Evolutionary conservation across 164 flowering plant species (phyloP), one percentile per base, ranked within the genome.

Genomic region (Vitis rupestris): DNA sequence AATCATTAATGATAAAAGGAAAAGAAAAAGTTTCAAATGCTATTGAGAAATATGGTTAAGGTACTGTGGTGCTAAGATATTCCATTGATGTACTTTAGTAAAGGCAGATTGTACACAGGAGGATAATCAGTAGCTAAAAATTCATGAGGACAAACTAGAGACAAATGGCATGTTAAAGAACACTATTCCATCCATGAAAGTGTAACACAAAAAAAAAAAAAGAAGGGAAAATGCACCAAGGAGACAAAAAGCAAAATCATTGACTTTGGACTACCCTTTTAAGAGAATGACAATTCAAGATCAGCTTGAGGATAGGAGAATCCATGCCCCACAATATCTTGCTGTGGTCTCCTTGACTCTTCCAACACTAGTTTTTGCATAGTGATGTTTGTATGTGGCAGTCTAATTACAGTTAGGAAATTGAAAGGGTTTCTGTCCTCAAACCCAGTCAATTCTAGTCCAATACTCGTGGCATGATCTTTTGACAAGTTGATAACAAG

Each of bases 311-410:
- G 44, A 66, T 58, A 50, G 17, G 3, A 70, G 74, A 75, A 67
- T 58, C 65, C 50, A 59, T 72, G 63, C 60, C 72, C 68, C 71
- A 68, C 75, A 50, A 64, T 59, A 64, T 76, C 69, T 61, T 62
- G 59, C 63, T 66, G 63, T 57, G 68, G 52, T 66, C 74, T 59
- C 30, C 19, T 19, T 48, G 67, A 61, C 61, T 61, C 70, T 64
- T 54, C 57, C 63, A 27, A 8, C 13, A 17, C 50, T 17, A 31
- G 58, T 15, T 55, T 16, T 37, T 55, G 10, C 7, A 52, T 64
- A 71, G 51, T 56, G 48, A 44, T 19, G 49, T 10, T 2, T 50
- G 4, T 8, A 14, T 52, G 64, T 11, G 10, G 29, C 27, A 57
- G 59, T 57, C 11, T 8, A n/a, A 57, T 13, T 15, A 53, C 56